Conservation (phyloP, 2,329 filamentous ascomycete species). For the Botrytis fabae region DNA sequence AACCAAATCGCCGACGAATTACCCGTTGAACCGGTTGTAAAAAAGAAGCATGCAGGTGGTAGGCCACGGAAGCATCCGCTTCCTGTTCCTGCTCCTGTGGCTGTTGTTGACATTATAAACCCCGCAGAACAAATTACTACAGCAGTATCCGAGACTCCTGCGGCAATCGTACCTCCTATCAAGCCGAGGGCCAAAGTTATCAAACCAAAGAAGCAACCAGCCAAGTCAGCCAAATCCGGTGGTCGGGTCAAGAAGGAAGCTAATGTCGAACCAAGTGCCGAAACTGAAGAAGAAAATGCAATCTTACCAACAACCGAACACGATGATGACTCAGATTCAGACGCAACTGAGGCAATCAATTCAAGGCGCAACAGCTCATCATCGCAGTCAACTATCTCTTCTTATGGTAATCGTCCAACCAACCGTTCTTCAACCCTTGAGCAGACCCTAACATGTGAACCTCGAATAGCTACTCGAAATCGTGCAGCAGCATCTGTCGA, state of each 20-base stretch:
- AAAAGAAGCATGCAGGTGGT: conserved; percentile 31
- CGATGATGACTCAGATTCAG: conserved; percentile 29
- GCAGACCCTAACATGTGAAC: conserved; percentile 24
- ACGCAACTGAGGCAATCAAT: conserved; percentile 26
- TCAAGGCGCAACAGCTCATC: conserved; percentile 32
- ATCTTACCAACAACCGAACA: conserved; percentile 35
- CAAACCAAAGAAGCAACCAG: conserved; percentile 26
- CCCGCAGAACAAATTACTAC: conserved; percentile 12
- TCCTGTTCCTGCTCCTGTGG: conserved; percentile 15
- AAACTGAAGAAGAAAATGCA: conserved; percentile 28
- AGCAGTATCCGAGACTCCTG: background rate
- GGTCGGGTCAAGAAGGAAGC: conserved; percentile 28
- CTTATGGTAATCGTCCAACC: conserved; percentile 26
- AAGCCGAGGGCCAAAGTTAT: conserved; percentile 25
- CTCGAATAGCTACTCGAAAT: conserved; percentile 18
- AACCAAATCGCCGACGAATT: conserved; percentile 27
- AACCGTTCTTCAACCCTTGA: conserved; percentile 26
- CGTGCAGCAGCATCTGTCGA: background rate
- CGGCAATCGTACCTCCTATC: conserved; percentile 11
- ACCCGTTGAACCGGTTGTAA: conserved; percentile 22
- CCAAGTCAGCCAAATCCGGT: conserved; percentile 25
- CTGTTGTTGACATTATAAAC: conserved; percentile 12
- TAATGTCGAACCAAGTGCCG: conserved; percentile 17
- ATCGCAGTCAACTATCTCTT: conserved; percentile 27
- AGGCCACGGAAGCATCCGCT: conserved; percentile 28